Conservation (phyloP, 106 monocot species). For the Allium cepa region DNA sequence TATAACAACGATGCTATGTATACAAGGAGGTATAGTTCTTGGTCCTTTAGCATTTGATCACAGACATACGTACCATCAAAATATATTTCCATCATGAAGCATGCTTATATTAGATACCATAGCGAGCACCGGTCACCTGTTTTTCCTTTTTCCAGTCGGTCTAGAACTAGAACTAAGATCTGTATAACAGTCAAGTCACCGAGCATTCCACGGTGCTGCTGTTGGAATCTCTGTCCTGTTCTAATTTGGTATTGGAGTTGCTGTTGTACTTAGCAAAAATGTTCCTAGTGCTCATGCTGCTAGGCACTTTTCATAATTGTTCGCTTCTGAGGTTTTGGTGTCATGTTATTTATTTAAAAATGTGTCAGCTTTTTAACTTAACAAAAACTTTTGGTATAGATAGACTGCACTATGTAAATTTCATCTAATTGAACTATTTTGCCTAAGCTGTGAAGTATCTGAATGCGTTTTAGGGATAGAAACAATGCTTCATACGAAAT, state of each 20-base stretch:
- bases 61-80: slow-evolving; percentile 39
- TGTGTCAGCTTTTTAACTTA: too few relatives aligned
- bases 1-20: background rate
- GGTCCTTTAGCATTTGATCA: slow-evolving; percentile 76
- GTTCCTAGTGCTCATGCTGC: slow-evolving; percentile 36
- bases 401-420: too few relatives aligned
- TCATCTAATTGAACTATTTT: too few relatives aligned
- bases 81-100: slow-evolving; percentile 68
- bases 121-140: slow-evolving; percentile 71
- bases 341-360: too few relatives aligned
- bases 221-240: slow-evolving; percentile 74
- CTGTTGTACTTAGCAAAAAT: slow-evolving; percentile 35
- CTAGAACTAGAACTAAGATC: slow-evolving; percentile 73
- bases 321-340: too few relatives aligned
- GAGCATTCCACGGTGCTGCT: slow-evolving; percentile 54
- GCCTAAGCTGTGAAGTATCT: too few relatives aligned
- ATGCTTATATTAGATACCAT: slow-evolving; percentile 54
- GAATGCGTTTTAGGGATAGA: too few relatives aligned
- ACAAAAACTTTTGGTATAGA: too few relatives aligned
- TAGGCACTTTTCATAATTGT: background rate
- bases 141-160: slow-evolving; percentile 81
- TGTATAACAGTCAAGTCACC: slow-evolving; percentile 48
- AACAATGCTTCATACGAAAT: too few relatives aligned
- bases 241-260: slow-evolving; percentile 43
- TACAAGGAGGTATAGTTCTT: slow-evolving; percentile 59